Evolutionary conservation across 768 basidiomycete species (phyloP).

Genomic region (Rhizopogon sp.): DNA sequence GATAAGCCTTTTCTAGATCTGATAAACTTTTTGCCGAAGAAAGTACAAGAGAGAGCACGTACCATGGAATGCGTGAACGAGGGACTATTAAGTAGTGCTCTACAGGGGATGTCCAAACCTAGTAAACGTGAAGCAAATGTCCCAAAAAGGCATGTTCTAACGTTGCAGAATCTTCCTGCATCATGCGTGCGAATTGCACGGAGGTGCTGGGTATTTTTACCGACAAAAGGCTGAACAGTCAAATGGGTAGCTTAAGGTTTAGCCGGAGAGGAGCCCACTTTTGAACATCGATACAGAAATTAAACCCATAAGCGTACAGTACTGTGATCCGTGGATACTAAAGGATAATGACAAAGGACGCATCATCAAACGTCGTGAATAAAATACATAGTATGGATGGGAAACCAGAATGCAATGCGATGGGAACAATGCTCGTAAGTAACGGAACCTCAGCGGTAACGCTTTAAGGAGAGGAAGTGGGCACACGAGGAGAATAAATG

Average conservation of each 20-base stretch:
- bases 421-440: slow-evolving; percentile 1
- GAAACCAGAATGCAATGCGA: neutral
- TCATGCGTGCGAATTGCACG: neutral
- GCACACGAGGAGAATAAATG: slow-evolving; percentile 17
- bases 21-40: slow-evolving; percentile 19
- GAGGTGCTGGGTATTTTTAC: no score
- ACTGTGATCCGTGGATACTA: slow-evolving; percentile 2
- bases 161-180: neutral
- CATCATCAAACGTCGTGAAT: neutral
- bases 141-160: slow-evolving; percentile 23
- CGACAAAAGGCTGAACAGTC: neutral
- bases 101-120: slow-evolving; percentile 10
- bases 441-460: neutral
- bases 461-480: slow-evolving; percentile 3
- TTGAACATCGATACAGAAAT: neutral
- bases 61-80: slow-evolving; percentile 4
- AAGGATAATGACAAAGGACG: neutral
- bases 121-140: slow-evolving; percentile 23
- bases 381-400: neutral
- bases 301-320: neutral
- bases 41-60: slow-evolving; percentile 21
- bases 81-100: neutral
- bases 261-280: neutral
- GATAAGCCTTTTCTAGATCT: slow-evolving; percentile 1
- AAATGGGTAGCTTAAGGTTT: neutral